Evolutionary conservation across 164 flowering plant species (phyloP), one percentile per base, ranked within the genome.

Genomic region (Magnolia sinica): DNA sequence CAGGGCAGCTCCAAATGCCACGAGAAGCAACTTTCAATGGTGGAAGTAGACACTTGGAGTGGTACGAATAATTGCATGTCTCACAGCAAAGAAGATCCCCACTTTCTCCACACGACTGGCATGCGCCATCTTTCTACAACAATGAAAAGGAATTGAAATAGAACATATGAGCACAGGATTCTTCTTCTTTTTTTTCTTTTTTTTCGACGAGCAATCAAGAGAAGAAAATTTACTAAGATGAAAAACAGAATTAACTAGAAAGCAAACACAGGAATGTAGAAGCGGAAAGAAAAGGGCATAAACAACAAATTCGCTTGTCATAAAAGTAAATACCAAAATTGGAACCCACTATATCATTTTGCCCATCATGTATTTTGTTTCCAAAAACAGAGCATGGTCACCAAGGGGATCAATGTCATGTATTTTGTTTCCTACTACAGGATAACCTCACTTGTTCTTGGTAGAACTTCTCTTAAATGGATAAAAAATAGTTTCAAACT

Each of bases 1-100:
- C 97, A 70, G 98, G 99, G 84, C 99, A 96, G 65, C 88, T 91
- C 99, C 99, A 96, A 73, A 77, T 85, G 74, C 83, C 83, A 61
- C 91, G 88, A 79, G 79, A 74, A 74, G 90, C 89, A 78, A 83
- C 85, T 86, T 89, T 94, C 55, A 88, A 69, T 0, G 93, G 91
- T 29, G 98, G 97, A 76, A 93, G 82, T 76, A 96, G 83, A 78
- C 99, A 96, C 76, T 87, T 94, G 0, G 93, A 74, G 82, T 96
- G 99, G 82, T 91, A 96, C 0, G 88, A 73, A 82, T 94, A 94
- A 73, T 83, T 94, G 82, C 99, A 96, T 24, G 96, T 92, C 73
- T 91, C 89, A 71, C 99, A 96, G 63, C 66, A 63, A 68, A 88
- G 81, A 79, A 94, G 89, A 84, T 82, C 79, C 65, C 79, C 96